phyloP scores from a whole-genome alignment of 257 asterid species.

The Penstemon newberryi region DNA sequence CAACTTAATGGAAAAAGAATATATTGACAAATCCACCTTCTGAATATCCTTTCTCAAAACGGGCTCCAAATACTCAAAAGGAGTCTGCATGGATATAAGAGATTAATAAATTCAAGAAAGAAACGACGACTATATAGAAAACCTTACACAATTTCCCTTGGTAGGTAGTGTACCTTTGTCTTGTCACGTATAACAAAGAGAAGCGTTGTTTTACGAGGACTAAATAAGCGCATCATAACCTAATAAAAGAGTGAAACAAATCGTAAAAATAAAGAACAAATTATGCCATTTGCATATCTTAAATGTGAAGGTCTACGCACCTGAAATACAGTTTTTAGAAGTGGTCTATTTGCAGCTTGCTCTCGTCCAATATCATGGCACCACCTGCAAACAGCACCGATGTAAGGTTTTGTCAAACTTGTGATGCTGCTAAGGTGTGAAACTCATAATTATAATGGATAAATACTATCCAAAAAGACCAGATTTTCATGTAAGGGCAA shows the following conservation, averaged over 20 bases:
- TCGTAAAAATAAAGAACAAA: slow-evolving; percentile 6
- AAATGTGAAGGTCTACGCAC: slow-evolving; percentile 19
- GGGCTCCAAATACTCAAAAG: slow-evolving; percentile 43
- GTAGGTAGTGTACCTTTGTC: slow-evolving; percentile 44
- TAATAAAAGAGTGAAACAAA: slow-evolving; percentile 21
- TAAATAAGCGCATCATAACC: slow-evolving; percentile 60
- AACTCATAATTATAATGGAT: too few species aligned
- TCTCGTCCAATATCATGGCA: slow-evolving; percentile 44
- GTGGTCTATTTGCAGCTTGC: slow-evolving; percentile 39
- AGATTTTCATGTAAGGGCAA: too few species aligned
- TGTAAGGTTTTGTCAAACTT: too few species aligned
- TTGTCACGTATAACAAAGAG: slow-evolving; percentile 59
- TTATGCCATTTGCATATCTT: background rate
- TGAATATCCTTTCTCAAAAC: slow-evolving; percentile 37
- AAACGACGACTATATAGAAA: background rate
- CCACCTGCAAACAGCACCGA: slow-evolving; percentile 29
- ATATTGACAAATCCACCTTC: slow-evolving; percentile 26
- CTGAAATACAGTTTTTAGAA: slow-evolving; percentile 41
- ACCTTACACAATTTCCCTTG: slow-evolving; percentile 7
- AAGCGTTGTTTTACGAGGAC: slow-evolving; percentile 54
- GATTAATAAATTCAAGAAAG: slow-evolving; percentile 21
- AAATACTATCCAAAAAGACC: too few species aligned
- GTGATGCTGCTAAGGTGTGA: too few species aligned
- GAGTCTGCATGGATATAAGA: slow-evolving; percentile 32
- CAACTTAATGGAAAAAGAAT: background rate